Conservation (phyloP, 345 rosid genomes). For the Euphorbia tirucalli region DNA sequence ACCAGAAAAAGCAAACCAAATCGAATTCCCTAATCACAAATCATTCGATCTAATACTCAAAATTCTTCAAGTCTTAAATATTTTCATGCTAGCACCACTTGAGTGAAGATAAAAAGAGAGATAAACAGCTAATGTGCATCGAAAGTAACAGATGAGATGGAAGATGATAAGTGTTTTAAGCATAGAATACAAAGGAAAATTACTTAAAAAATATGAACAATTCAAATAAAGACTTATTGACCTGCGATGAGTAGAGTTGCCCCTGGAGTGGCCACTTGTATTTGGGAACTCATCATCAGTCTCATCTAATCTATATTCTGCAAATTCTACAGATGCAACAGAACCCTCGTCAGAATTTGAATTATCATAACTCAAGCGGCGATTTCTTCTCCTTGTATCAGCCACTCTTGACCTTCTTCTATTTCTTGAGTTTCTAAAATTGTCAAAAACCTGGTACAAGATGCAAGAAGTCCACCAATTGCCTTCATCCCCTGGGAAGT, state of each 20-base stretch:
- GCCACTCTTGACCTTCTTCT: slow-evolving; percentile 77
- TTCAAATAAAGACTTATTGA: slow-evolving; percentile 29
- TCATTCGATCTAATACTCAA: no score
- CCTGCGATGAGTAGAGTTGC: slow-evolving; percentile 73
- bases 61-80: no score
- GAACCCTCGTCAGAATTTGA: slow-evolving; percentile 95
- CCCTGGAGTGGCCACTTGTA: slow-evolving; percentile 51
- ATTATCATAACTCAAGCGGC: slow-evolving; percentile 55
- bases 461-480: slow-evolving; percentile 98
- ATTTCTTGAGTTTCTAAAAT: slow-evolving; percentile 80
- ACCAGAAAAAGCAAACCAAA: no score
- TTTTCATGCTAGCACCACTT: no score
- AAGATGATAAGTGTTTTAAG: no score
- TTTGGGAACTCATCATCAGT: slow-evolving; percentile 70
- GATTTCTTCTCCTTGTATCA: slow-evolving; percentile 73
- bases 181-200: background rate
- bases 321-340: slow-evolving; percentile 69
- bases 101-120: no score
- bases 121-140: no score
- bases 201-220: background rate
- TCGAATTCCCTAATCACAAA: no score
- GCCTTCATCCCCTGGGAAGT: slow-evolving; percentile 68
- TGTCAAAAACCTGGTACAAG: slow-evolving; percentile 79
- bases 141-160: no score
- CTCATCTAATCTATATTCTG: slow-evolving; percentile 84